Conservation (phyloP, 352 stramenopile genomes). For the Globisporangium viniferum region DNA sequence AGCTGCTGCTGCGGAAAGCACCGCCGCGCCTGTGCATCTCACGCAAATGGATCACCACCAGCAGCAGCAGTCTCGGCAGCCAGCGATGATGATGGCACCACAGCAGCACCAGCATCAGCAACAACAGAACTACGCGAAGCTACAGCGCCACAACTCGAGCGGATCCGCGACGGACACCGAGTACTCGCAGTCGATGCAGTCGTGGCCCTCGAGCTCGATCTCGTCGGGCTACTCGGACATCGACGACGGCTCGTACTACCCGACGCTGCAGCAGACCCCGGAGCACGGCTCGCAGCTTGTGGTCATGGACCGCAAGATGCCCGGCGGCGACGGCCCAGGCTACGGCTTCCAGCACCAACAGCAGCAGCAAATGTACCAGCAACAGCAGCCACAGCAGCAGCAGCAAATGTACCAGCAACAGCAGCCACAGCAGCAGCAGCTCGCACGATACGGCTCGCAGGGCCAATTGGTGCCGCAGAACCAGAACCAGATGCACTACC, state of each 20-base stretch:
- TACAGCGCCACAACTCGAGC: slow-evolving; percentile 24
- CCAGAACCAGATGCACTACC: slow-evolving; percentile 22
- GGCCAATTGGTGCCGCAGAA: slow-evolving; percentile 13
- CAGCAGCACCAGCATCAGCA: slow-evolving; percentile 19
- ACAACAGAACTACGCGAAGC: slow-evolving; percentile 14
- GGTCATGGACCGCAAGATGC: slow-evolving; percentile 44
- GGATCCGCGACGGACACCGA: slow-evolving; percentile 49
- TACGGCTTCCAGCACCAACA: slow-evolving; percentile 11
- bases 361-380: slow-evolving; percentile 16
- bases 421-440: slow-evolving; percentile 14
- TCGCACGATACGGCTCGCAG: slow-evolving; percentile 14
- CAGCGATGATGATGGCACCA: slow-evolving; percentile 6
- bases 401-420: not conserved
- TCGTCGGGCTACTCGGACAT: slow-evolving; percentile 53
- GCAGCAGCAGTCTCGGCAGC: not conserved
- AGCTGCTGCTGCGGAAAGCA: not conserved
- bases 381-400: slow-evolving; percentile 15
- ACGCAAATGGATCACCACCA: slow-evolving; percentile 1
- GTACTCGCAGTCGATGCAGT: slow-evolving; percentile 54
- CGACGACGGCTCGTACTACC: slow-evolving; percentile 35
- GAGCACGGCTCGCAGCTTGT: slow-evolving; percentile 19
- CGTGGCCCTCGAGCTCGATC: slow-evolving; percentile 52
- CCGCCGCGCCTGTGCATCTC: not conserved
- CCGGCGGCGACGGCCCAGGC: slow-evolving; percentile 26
- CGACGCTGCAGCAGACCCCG: slow-evolving; percentile 13